Evolutionary conservation across 805 yeast species (phyloP), one percentile per base, ranked within the genome.

Genomic region (Metschnikowia borealis): DNA sequence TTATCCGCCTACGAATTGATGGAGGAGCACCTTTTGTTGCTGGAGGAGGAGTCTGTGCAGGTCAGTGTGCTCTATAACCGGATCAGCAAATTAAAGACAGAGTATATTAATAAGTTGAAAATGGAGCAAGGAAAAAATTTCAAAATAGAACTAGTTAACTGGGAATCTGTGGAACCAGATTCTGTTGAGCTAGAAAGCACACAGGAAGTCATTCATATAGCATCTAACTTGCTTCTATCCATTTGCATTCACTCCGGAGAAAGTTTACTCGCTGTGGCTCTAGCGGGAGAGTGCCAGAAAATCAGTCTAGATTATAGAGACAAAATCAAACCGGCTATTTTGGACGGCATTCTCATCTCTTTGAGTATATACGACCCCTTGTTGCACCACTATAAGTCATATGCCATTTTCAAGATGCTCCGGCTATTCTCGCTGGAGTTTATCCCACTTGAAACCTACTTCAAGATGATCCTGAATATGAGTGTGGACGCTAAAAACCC

Each of bases 391-490:
- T 57, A 57, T 36, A 51, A 55, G 36, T 32, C 52, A 6, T 57
- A 47, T 31, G 50, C 56, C 4, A 45, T 57, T 10, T 38, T 57
- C 33, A 53, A 50, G 39, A 31, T 55, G 18, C 21, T 54, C 11
- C 29, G 37, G 2, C n/a, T 21, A 3, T 42, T 47, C 29, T 36
- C 40, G 20, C 44, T 38, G 3, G 49, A 23, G 26, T 21, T 29
- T 10, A 40, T 44, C 13, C 32, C 49, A 14, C 48, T 43, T 11
- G 20, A 18, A 11, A 46, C 46, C 13, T 14, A 40, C 14, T 38
- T 49, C 32, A 38, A 46, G 14, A 50, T 55, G n/a, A 35, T 49
- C n/a, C 37, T 31, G 33, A 50, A 48, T 34, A 55, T 55, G 57
- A 23, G 47, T 20, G 34, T 36, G 7, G 32, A 35, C 11, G 39